A percentile compares a stretch with the other conserved stretches of the same genome.
These are phyloP conservation scores for Graphilbum fragrans DNA, from an alignment of 2,329 filamentous ascomycete species.

Conservation along the genomic window DNA sequence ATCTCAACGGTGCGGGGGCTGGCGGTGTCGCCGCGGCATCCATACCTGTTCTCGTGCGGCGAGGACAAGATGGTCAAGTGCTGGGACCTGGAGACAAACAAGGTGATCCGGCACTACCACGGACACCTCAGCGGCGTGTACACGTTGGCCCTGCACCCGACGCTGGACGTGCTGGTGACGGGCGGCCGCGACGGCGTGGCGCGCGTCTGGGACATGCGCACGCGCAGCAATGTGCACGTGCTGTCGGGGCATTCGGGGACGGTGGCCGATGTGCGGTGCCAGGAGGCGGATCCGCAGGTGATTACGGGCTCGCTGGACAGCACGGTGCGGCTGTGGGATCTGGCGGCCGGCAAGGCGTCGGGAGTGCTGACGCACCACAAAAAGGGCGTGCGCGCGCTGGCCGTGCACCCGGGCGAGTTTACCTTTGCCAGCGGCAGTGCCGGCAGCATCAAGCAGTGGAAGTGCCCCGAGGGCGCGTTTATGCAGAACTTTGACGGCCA, in stretches of 20 bases:
- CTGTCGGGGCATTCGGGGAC: slow-evolving; percentile 84
- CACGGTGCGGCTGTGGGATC: slow-evolving; percentile 86
- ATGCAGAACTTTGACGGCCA: slow-evolving; percentile 99
- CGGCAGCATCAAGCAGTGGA: slow-evolving; percentile 97
- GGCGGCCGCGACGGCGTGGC: slow-evolving; percentile 91
- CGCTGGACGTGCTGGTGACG: slow-evolving; percentile 86
- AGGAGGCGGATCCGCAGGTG: slow-evolving; percentile 93
- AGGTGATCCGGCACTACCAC: slow-evolving; percentile 95
- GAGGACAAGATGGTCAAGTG: slow-evolving; percentile 99
- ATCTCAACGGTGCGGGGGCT: slow-evolving; percentile 88
- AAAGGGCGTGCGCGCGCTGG: slow-evolving; percentile 80
- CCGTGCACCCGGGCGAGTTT: slow-evolving; percentile 82
- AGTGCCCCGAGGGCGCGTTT: slow-evolving; percentile 92
- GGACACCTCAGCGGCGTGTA: slow-evolving; percentile 95
- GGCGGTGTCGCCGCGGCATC: slow-evolving; percentile 84
- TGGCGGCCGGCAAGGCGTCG: slow-evolving; percentile 93
- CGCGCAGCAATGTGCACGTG: slow-evolving; percentile 89
- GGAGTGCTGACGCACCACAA: slow-evolving; percentile 96
- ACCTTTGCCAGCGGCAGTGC: slow-evolving; percentile 92
- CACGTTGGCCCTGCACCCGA: slow-evolving; percentile 84
- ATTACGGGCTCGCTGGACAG: slow-evolving; percentile 88
- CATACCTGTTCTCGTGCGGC: slow-evolving; percentile 93
- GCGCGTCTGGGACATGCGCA: slow-evolving; percentile 97
- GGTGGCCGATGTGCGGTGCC: slow-evolving; percentile 78
- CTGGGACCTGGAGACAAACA: slow-evolving; percentile 99